These are phyloP conservation scores for Leccinum variicolor DNA, from an alignment of 768 basidiomycete genomes.

Conservation along the genomic window DNA sequence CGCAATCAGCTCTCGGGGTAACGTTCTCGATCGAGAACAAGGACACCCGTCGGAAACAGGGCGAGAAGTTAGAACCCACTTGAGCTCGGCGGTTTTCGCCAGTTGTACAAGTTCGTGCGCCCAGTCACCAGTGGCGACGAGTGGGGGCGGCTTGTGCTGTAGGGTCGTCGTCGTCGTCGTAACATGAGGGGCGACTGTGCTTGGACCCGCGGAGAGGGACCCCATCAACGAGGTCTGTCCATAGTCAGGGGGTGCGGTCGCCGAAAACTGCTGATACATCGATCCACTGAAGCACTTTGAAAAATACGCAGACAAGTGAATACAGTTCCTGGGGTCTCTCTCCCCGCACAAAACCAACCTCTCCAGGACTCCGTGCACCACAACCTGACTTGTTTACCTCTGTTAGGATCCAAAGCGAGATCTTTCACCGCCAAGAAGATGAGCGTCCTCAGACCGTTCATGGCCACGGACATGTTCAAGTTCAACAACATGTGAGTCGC, in stretches of 20 bases:
- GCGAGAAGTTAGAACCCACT: constrained; percentile 48
- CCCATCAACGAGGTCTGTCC: constrained; percentile 31
- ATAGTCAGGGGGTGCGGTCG: constrained; percentile 33
- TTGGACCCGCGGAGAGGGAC: constrained; percentile 31
- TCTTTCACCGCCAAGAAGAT: constrained; percentile 39
- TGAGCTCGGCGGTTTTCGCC: constrained; percentile 84
- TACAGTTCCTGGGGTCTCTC: constrained; percentile 31
- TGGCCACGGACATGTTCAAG: constrained; percentile 84
- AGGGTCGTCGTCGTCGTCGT: constrained; percentile 22
- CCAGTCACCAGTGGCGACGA: constrained; percentile 84
- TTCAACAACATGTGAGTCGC: constrained; percentile 83
- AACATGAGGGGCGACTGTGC: constrained; percentile 31
- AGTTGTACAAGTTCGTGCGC: constrained; percentile 82
- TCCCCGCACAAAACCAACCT: neutral
- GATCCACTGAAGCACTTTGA: constrained; percentile 18
- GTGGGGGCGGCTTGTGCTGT: constrained; percentile 38
- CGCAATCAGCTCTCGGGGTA: constrained; percentile 5
- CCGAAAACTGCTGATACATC: constrained; percentile 36
- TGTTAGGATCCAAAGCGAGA: constrained; percentile 28
- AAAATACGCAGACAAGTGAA: constrained; percentile 23
- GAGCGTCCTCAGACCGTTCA: constrained; percentile 85
- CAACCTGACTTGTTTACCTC: constrained; percentile 17
- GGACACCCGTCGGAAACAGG: neutral
- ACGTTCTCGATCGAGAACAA: neutral
- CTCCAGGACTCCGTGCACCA: constrained; percentile 28